Percentiles rank a stretch among this genome's conserved stretches.
These are phyloP conservation scores for Suillus hirtellus DNA, from an alignment of 768 basidiomycete species.

Conservation along the genomic window DNA sequence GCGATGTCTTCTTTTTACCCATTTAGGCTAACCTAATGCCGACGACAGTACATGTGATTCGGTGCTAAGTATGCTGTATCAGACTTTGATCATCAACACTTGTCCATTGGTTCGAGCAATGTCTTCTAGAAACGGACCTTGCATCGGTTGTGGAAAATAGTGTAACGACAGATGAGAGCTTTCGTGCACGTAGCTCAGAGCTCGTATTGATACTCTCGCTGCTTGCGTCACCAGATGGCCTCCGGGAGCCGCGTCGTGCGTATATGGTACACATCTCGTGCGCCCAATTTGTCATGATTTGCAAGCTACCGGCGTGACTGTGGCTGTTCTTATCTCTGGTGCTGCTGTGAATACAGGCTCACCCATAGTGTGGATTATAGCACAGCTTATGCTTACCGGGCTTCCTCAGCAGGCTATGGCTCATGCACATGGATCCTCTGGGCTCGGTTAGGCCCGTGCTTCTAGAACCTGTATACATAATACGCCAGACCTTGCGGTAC, in stretches of 20 bases:
- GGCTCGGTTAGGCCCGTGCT: not conserved
- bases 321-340: not conserved
- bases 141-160: not conserved
- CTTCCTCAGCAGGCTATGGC: not conserved
- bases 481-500: not conserved
- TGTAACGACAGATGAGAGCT: not conserved
- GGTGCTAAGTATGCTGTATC: no score
- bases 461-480: not conserved
- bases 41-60: no score
- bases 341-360: not conserved
- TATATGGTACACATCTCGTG: not conserved
- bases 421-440: not conserved
- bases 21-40: no score
- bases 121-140: conserved; percentile 1
- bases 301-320: not conserved
- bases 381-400: not conserved
- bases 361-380: not conserved
- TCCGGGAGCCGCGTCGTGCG: not conserved
- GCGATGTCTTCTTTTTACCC: no score
- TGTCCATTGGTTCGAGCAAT: no score
- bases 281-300: not conserved
- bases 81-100: no score
- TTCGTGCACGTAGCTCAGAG: not conserved
- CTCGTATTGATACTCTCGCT: not conserved
- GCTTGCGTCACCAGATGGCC: not conserved